These are phyloP conservation scores for Haematococcus lacustris DNA, from an alignment of 139 green algal genomes.

Conservation along the genomic window DNA sequence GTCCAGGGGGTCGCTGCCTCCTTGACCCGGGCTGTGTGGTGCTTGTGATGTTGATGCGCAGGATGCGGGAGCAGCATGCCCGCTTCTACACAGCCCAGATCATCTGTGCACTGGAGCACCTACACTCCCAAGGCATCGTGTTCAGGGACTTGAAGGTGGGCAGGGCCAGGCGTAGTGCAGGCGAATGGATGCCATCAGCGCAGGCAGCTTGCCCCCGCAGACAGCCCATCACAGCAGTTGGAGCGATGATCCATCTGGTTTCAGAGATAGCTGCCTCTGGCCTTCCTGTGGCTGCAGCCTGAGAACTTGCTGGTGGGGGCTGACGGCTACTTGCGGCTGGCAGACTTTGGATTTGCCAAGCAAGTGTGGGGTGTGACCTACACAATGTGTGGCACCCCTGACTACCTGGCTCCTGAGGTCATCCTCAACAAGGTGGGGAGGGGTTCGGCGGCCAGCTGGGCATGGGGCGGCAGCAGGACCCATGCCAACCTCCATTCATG, in stretches of 20 bases:
- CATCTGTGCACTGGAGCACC: conserved; percentile 52
- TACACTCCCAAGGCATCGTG: conserved; percentile 52
- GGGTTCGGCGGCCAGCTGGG: too few species aligned
- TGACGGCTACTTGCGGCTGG: conserved; percentile 61
- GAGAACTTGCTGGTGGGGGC: conserved; percentile 70
- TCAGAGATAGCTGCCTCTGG: too few species aligned
- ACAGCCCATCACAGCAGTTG: too few species aligned
- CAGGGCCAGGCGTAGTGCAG: too few species aligned
- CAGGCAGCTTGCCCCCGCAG: conserved; percentile 4
- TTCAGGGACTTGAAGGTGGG: conserved; percentile 69
- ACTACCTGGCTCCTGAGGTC: conserved; percentile 78
- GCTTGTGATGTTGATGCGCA: not conserved
- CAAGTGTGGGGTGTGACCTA: conserved; percentile 45
- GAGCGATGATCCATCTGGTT: too few species aligned
- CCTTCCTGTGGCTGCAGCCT: conserved; percentile 35
- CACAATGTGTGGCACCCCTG: conserved; percentile 76
- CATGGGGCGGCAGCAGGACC: too few species aligned
- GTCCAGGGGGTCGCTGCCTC: not conserved
- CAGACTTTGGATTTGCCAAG: conserved; percentile 83
- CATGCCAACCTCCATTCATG: too few species aligned
- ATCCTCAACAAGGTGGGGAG: conserved; percentile 57
- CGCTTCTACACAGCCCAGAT: conserved; percentile 70
- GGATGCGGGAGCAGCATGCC: conserved; percentile 55
- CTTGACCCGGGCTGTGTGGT: not conserved
- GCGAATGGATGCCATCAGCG: not conserved